phyloP scores from a whole-genome alignment of 164 flowering plant genomes.

The Akebia trifoliata region DNA sequence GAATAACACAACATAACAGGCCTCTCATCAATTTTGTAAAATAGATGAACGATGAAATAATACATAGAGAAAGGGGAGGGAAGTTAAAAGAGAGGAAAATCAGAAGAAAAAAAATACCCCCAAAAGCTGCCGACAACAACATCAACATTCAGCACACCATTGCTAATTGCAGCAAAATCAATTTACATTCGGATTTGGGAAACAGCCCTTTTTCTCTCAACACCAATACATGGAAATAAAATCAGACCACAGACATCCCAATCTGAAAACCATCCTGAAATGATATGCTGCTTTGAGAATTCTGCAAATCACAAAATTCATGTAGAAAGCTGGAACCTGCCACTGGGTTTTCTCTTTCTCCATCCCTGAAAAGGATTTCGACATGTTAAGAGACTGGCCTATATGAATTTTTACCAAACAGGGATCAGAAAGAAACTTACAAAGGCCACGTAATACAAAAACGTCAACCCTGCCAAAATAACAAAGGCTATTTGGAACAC shows the following conservation, averaged over 20 bases:
- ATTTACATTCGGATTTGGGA: constrained; percentile 15
- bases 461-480: constrained; percentile 72
- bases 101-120: neutral
- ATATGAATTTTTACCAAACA: neutral
- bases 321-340: constrained; percentile 77
- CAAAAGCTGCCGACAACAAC: constrained; percentile 11
- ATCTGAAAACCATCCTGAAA: constrained; percentile 15
- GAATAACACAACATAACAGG: too few relatives aligned
- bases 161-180: constrained; percentile 13
- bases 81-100: neutral
- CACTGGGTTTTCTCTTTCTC: constrained; percentile 81
- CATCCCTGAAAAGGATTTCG: constrained; percentile 65
- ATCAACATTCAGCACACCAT: constrained; percentile 12
- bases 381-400: neutral
- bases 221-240: constrained; percentile 9
- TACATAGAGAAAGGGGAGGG: constrained; percentile 27
- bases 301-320: constrained; percentile 19
- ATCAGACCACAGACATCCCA: constrained; percentile 19
- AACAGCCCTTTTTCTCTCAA: constrained; percentile 10
- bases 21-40: too few relatives aligned
- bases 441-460: constrained; percentile 74
- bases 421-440: constrained; percentile 44
- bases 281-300: constrained; percentile 5
- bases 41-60: constrained; percentile 19
- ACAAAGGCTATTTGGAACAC: constrained; percentile 92